Conservation (phyloP, 176 grass and related monocot genomes). For the Phragmites australis region DNA sequence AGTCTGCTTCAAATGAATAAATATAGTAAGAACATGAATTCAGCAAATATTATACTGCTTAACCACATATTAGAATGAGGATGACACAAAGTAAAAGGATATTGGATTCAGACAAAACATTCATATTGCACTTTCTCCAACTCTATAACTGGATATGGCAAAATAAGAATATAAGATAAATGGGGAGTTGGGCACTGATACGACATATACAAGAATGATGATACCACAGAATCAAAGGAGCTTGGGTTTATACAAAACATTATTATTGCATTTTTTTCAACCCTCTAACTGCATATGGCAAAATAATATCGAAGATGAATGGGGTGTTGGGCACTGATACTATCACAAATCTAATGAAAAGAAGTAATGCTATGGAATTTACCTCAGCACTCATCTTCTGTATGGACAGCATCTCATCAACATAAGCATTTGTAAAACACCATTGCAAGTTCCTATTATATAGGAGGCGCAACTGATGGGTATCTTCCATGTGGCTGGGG, state of each 20-base stretch:
- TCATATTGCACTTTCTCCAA: neutral
- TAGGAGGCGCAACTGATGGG: slow-evolving; percentile 74
- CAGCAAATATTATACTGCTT: slow-evolving; percentile 7
- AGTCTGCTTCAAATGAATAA: slow-evolving; percentile 66
- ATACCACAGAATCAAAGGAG: slow-evolving; percentile 14
- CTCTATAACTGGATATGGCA: neutral
- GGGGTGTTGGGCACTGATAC: neutral
- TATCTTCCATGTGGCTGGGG: slow-evolving; percentile 72
- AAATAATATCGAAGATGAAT: slow-evolving; percentile 9
- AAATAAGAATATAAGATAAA: neutral
- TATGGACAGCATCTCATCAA: slow-evolving; percentile 69
- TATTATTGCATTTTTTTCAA: neutral
- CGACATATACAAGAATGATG: slow-evolving; percentile 19
- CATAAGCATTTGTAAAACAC: slow-evolving; percentile 84
- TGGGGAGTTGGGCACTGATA: neutral
- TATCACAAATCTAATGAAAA: neutral
- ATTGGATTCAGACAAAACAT: neutral
- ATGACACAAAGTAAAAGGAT: neutral
- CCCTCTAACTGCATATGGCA: neutral
- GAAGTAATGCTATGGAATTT: slow-evolving; percentile 30
- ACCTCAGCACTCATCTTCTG: slow-evolving; percentile 91
- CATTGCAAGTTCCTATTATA: slow-evolving; percentile 86
- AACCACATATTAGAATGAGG: neutral
- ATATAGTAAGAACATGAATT: slow-evolving; percentile 39
- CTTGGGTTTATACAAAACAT: slow-evolving; percentile 8